Evolutionary conservation across 78 protist species (phyloP), one percentile per base, ranked within the genome.

Genomic region (Dictyostelium capitatum): DNA sequence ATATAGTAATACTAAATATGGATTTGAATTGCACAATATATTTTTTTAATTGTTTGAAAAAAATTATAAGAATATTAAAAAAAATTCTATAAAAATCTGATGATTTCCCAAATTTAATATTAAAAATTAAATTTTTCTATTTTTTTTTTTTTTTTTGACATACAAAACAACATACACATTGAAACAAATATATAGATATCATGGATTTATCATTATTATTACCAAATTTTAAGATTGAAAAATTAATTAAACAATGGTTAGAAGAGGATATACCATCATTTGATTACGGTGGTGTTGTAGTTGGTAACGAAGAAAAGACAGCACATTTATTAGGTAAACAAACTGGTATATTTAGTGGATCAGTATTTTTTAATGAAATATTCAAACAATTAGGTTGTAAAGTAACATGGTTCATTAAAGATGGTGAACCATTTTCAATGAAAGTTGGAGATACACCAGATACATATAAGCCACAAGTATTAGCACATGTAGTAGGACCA

Each of bases 261-360:
- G 54, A 67, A 46, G 93, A 97, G 48, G 99, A 98, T 95, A 95
- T 97, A 1, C 99, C 99, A 19, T 85, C 98, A 32, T 97, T 97
- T 70, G 99, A 98, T 53, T 93, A 94, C 54, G 99, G 99, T 8
- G 99, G 99, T 74, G 83, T 43, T 64, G 98, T 97, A 9, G 98
- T 96, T 9, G 96, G 96, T 37, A 82, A 79, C 20, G 78, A 47
- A 19, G 23, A 37, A 43, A 83, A 85, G 57, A 65, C 64, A 46
- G 96, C 96, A 0, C 56, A 56, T 83, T 46, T 93, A 17, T 84
- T 83, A 6, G 89, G 91, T 28, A 93, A 93, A 65, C 92, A 83
- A 59, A 54, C 80, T 32, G 98, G 98, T 56, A 95, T 97, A 23
- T 90, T 98, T 19, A 91, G 98, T 4, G 99, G 99, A 37, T 30